phyloP scores from a whole-genome alignment of 768 basidiomycete species.

The Pleurotus tuoliensis region DNA sequence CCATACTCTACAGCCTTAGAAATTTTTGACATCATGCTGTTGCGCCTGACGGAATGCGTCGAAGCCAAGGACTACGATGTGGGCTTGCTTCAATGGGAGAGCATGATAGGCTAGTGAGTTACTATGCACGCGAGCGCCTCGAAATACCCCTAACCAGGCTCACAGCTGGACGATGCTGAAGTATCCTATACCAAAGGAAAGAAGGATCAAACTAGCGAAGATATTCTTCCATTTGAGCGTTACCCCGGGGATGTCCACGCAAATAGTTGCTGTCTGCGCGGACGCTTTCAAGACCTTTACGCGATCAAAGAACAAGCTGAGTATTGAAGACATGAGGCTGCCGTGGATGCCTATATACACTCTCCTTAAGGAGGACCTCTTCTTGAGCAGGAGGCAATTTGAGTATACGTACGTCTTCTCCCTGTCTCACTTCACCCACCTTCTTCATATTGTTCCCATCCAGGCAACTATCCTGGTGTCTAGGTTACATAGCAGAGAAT shows the following conservation, averaged over 20 bases:
- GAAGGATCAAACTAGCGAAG: constrained; percentile 68
- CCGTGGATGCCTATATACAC: constrained; percentile 81
- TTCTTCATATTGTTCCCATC: constrained; percentile 7
- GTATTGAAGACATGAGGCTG: constrained; percentile 74
- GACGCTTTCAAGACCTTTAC: constrained; percentile 59
- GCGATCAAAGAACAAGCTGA: constrained; percentile 68
- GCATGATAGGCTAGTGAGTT: constrained; percentile 68
- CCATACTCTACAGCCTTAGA: constrained; percentile 70
- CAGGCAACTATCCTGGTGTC: constrained; percentile 74
- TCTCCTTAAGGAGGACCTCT: constrained; percentile 68
- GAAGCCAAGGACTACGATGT: constrained; percentile 81
- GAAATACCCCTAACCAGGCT: constrained; percentile 4
- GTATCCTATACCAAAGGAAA: constrained; percentile 81
- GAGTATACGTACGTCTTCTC: constrained; percentile 61
- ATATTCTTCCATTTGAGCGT: constrained; percentile 76
- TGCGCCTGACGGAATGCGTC: constrained; percentile 67
- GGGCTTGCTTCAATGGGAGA: constrained; percentile 78
- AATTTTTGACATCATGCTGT: constrained; percentile 68
- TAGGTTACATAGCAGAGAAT: constrained; percentile 67
- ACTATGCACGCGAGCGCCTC: constrained; percentile 4
- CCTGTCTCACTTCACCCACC: background rate
- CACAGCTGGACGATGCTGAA: constrained; percentile 77
- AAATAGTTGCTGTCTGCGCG: constrained; percentile 62
- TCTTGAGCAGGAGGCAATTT: constrained; percentile 71
- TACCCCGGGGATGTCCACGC: constrained; percentile 72